These are phyloP conservation scores for Trichosporon sp. DNA, from an alignment of 1,284 basidiomycete genomes.

Conservation along the genomic window DNA sequence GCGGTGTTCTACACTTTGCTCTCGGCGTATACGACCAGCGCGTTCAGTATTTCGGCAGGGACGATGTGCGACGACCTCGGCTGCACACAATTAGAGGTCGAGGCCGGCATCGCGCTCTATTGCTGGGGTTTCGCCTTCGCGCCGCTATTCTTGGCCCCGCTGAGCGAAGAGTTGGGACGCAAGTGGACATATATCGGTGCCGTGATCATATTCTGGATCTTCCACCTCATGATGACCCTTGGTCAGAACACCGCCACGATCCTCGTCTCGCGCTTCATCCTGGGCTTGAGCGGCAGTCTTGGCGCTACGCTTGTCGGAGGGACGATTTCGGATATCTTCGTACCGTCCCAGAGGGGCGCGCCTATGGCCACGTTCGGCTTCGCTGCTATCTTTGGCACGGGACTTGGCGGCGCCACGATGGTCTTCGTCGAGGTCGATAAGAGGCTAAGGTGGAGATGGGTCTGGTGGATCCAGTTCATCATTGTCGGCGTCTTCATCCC, in stretches of 20 bases:
- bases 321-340: slow-evolving; percentile 63
- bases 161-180: slow-evolving; percentile 72
- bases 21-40: slow-evolving; percentile 53
- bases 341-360: slow-evolving; percentile 46
- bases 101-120: slow-evolving; percentile 59
- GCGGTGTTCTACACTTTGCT: slow-evolving; percentile 58
- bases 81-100: slow-evolving; percentile 57
- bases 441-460: slow-evolving; percentile 67
- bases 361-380: slow-evolving; percentile 66
- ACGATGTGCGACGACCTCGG: slow-evolving; percentile 63
- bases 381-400: slow-evolving; percentile 57
- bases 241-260: slow-evolving; percentile 62
- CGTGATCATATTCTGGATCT: slow-evolving; percentile 56
- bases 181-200: slow-evolving; percentile 62
- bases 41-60: slow-evolving; percentile 57
- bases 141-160: slow-evolving; percentile 65
- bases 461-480: slow-evolving; percentile 68
- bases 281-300: slow-evolving; percentile 59
- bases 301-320: slow-evolving; percentile 72
- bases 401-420: slow-evolving; percentile 60
- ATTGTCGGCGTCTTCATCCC: slow-evolving; percentile 34
- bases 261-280: slow-evolving; percentile 58
- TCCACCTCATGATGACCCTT: slow-evolving; percentile 49
- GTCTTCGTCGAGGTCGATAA: slow-evolving; percentile 65
- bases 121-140: slow-evolving; percentile 49